Evolutionary conservation across 352 stramenopile genomes (phyloP), one percentile per base, ranked within the genome.

Genomic region (Phytophthora pseudosyringae): DNA sequence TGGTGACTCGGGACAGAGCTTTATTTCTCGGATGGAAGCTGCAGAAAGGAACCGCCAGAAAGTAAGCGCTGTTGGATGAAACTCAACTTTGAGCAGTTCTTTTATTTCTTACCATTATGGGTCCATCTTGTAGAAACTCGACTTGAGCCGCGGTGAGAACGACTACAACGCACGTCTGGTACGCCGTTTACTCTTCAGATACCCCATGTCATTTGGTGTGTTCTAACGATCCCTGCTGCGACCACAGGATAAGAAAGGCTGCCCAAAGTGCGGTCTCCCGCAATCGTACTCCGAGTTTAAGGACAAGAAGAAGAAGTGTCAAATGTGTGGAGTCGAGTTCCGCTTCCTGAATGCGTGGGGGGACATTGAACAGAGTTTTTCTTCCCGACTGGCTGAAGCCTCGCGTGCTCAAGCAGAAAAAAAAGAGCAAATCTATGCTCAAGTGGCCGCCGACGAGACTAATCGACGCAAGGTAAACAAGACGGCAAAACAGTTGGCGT

Each of bases 241-340:
- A 9, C 25, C n/a, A 40, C 49, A 93, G 86, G 85, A 90, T 70
- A 95, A 94, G 48, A 93, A 93, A 41, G 72, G 74, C 3, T 95
- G 87, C 28, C 87, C 85, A 3, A 89, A 81, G 36, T 95, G 87
- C 51, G 59, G 70, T 3, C 67, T 83, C 46, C 55, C 78, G 11
- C 87, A 95, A 59, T 93, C 85, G 18, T 95, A 92, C 50, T 86
- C 87, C 1, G 87, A 95, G 54, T 88, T 76, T n/a, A 85, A 83
- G 9, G 87, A 94, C 74, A 95, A 95, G 70, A 95, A 94, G 71
- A 95, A 95, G 54, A 75, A 76, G 4, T 95, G 87, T 53, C 85
- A 91, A 59, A 89, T 78, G 44, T 95, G 87, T 53, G 83, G 85
- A 15, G 80, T 86, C 15, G 78, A 90, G 63, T 95, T 93, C 53